These are phyloP conservation scores for Polychaeton citri DNA, from an alignment of 2,329 filamentous ascomycete genomes.

Conservation along the genomic window DNA sequence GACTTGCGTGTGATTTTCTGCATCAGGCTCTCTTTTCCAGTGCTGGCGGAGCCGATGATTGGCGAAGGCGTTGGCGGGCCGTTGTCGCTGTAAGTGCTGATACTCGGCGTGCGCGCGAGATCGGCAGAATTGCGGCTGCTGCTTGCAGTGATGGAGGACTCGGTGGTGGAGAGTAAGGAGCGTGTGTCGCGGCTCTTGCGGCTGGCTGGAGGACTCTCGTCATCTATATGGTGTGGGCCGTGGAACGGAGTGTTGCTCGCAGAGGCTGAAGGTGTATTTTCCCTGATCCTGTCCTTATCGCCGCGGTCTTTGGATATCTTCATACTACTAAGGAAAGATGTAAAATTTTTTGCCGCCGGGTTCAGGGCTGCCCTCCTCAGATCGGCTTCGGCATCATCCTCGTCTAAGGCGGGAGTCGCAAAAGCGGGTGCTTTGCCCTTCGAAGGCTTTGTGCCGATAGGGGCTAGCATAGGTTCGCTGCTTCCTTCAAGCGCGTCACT, in stretches of 20 bases:
- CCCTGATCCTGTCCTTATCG: conserved; percentile 26
- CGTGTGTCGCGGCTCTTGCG: conserved; percentile 32
- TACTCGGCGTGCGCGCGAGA: conserved; percentile 14
- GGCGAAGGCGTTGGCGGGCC: conserved; percentile 23
- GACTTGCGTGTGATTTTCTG: conserved; percentile 36
- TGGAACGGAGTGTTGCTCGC: conserved; percentile 8
- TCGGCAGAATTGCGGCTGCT: conserved; percentile 15
- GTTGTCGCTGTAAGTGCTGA: conserved; percentile 21
- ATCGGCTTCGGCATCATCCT: conserved; percentile 15
- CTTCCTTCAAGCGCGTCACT: conserved; percentile 28
- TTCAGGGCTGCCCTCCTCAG: conserved; percentile 54
- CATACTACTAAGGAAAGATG: conserved; percentile 46
- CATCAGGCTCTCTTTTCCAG: conserved; percentile 35
- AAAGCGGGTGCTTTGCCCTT: conserved; percentile 5
- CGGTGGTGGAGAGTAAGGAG: conserved; percentile 19
- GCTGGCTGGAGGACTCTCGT: conserved; percentile 22
- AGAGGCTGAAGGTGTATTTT: conserved; percentile 10
- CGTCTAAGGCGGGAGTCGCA: no score
- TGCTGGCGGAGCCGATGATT: conserved; percentile 15
- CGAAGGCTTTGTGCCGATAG: conserved; percentile 55
- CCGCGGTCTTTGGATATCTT: conserved; percentile 15
- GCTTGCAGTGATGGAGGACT: conserved; percentile 15
- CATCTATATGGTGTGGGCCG: conserved; percentile 12
- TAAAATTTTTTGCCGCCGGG: conserved; percentile 80
- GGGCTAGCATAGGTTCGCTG: conserved; percentile 42